These are phyloP conservation scores for Melocanna baccifera DNA, from an alignment of 176 grass and related monocot genomes.

Conservation along the genomic window DNA sequence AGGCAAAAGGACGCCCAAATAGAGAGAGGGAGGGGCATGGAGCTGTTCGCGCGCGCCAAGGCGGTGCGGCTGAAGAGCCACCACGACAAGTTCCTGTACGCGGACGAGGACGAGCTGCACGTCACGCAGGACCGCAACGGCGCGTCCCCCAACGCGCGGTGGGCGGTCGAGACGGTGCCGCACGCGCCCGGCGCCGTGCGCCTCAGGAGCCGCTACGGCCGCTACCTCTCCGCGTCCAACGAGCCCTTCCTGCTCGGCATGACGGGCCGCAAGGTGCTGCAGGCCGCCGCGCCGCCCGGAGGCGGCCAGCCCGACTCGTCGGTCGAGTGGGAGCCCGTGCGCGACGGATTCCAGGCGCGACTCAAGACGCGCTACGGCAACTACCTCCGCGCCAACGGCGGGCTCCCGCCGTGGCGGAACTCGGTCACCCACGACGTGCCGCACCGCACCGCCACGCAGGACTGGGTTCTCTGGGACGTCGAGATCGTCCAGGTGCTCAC, in stretches of 20 bases:
- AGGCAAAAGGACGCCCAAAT: neutral
- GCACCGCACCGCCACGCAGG: conserved; percentile 58
- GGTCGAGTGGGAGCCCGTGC: conserved; percentile 65
- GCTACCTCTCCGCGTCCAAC: conserved; percentile 74
- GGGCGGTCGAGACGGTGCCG: conserved; percentile 56
- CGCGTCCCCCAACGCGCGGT: conserved; percentile 49
- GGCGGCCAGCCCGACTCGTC: conserved; percentile 44
- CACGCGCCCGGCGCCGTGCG: conserved; percentile 25
- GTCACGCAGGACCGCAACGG: conserved; percentile 74
- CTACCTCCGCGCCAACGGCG: conserved; percentile 70
- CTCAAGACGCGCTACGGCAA: conserved; percentile 50
- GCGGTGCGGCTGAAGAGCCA: conserved; percentile 75
- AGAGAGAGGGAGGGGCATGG: conserved; percentile 26
- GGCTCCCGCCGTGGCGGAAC: conserved; percentile 80
- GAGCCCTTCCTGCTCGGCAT: conserved; percentile 71
- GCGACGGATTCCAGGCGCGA: conserved; percentile 70
- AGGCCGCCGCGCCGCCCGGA: conserved; percentile 26
- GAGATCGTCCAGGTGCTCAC: conserved; percentile 67
- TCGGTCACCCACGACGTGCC: conserved; percentile 85
- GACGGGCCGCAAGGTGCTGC: conserved; percentile 71
- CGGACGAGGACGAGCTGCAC: conserved; percentile 82
- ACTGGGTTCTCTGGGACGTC: conserved; percentile 96
- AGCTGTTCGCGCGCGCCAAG: conserved; percentile 71
- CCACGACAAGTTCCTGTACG: conserved; percentile 89
- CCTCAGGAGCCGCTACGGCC: conserved; percentile 57